These are phyloP conservation scores for Solanum neorickii DNA, from an alignment of 257 asterid species.

Conservation along the genomic window DNA sequence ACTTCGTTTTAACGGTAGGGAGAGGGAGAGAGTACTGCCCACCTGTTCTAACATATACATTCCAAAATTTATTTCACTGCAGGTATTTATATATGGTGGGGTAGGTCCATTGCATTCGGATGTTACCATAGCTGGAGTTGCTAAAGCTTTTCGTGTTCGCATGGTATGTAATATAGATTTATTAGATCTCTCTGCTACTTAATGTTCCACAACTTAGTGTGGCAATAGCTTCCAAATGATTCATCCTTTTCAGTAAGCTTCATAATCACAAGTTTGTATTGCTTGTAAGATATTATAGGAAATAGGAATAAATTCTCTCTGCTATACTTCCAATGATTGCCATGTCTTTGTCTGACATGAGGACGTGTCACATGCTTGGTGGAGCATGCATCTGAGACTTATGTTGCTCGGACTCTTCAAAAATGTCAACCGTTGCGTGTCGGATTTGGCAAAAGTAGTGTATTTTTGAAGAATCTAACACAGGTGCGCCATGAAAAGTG, in stretches of 20 bases:
- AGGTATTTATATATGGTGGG: slow-evolving; percentile 91
- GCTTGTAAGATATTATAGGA: neutral
- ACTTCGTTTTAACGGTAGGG: no score
- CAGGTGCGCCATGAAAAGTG: no score
- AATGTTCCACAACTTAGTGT: neutral
- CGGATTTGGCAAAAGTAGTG: no score
- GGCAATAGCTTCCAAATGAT: neutral
- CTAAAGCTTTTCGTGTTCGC: slow-evolving; percentile 94
- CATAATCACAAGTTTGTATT: neutral
- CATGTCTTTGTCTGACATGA: neutral
- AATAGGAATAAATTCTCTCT: neutral
- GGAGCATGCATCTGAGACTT: neutral
- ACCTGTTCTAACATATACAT: neutral
- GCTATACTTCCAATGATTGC: neutral
- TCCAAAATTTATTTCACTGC: neutral
- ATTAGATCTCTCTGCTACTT: neutral
- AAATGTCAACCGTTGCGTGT: no score
- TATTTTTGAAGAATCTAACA: no score
- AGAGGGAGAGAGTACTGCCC: neutral
- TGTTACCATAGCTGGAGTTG: slow-evolving; percentile 82
- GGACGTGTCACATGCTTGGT: neutral
- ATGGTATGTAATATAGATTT: slow-evolving; percentile 25
- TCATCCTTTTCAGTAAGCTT: neutral
- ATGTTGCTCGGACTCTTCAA: no score
- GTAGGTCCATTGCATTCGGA: slow-evolving; percentile 88